A percentile compares a stretch with the other conserved stretches of the same genome.
phyloP scores from a whole-genome alignment of 2,329 filamentous ascomycete genomes.

The Daldinia eschscholtzii region DNA sequence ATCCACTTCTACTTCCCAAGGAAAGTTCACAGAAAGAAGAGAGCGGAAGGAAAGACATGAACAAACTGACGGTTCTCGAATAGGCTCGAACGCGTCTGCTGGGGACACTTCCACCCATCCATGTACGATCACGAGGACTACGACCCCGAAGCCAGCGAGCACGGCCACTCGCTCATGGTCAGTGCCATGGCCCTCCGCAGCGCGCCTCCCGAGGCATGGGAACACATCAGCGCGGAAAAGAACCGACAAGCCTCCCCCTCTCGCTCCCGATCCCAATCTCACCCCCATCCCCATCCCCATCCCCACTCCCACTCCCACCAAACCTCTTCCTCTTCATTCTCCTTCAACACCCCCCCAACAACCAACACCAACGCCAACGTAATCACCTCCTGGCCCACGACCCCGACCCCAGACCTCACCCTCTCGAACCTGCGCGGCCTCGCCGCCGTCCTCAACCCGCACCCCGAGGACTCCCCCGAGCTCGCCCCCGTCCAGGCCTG shows the following conservation, averaged over 20 bases:
- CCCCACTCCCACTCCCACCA: background rate
- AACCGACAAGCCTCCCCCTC: background rate
- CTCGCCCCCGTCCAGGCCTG: slow-evolving; percentile 66
- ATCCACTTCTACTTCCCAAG: background rate
- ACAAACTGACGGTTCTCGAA: background rate
- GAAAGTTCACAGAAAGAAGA: background rate
- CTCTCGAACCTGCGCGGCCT: slow-evolving; percentile 61
- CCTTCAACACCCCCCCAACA: background rate
- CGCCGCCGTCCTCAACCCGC: slow-evolving; percentile 59
- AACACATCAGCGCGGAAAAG: background rate
- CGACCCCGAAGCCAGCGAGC: slow-evolving; percentile 44
- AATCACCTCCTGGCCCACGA: slow-evolving; percentile 34
- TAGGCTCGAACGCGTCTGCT: slow-evolving; percentile 67
- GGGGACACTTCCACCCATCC: slow-evolving; percentile 61
- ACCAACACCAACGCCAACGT: background rate
- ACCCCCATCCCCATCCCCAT: slow-evolving; percentile 7
- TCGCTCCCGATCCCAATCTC: slow-evolving; percentile 3
- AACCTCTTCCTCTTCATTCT: no score
- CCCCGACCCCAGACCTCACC: slow-evolving; percentile 54
- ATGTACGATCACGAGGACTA: slow-evolving; percentile 55
- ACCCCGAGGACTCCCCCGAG: slow-evolving; percentile 54
- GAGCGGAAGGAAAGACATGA: no score
- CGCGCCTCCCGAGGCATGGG: slow-evolving; percentile 38
- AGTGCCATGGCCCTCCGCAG: slow-evolving; percentile 48
- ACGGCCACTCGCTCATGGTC: slow-evolving; percentile 51